phyloP scores from a whole-genome alignment of 371 early-diverging fungal species.

The Haplosporangium sp. region DNA sequence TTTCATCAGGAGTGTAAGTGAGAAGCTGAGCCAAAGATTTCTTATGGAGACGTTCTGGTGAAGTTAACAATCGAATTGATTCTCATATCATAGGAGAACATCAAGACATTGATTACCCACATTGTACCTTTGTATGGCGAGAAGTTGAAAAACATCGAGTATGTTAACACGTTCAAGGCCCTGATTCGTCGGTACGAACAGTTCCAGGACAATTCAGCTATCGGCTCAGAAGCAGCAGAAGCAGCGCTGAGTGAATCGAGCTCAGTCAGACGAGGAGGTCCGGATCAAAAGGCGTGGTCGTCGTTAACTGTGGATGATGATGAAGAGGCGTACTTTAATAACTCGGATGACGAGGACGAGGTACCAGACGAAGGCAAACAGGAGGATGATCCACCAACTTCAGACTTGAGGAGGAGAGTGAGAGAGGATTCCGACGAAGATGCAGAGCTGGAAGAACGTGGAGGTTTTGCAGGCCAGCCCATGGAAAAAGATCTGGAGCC shows the following conservation, averaged over 20 bases:
- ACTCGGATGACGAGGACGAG: slow-evolving; percentile 73
- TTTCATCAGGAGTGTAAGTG: slow-evolving; percentile 74
- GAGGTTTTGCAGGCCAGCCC: background rate
- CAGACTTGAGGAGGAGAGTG: slow-evolving; percentile 44
- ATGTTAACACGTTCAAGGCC: slow-evolving; percentile 68
- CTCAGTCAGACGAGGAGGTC: slow-evolving; percentile 22
- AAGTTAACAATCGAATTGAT: background rate
- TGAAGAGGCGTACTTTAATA: slow-evolving; percentile 90
- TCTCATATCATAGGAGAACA: slow-evolving; percentile 63
- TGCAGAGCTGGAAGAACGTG: slow-evolving; percentile 8
- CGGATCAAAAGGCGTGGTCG: slow-evolving; percentile 66
- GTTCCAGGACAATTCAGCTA: slow-evolving; percentile 58
- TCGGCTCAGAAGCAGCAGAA: slow-evolving; percentile 35
- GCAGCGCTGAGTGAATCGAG: slow-evolving; percentile 34
- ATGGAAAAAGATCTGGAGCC: slow-evolving; percentile 28
- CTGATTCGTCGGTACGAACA: slow-evolving; percentile 73
- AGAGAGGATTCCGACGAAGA: slow-evolving; percentile 31
- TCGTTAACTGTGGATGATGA: slow-evolving; percentile 72
- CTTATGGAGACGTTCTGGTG: background rate
- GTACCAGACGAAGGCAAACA: slow-evolving; percentile 41
- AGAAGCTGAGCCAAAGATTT: too few species aligned
- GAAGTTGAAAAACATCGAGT: slow-evolving; percentile 69
- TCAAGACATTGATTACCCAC: slow-evolving; percentile 76
- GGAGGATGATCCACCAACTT: slow-evolving; percentile 47
- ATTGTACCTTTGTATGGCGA: slow-evolving; percentile 73